Conservation (phyloP, 495 filamentous ascomycete genomes). For the Hyaloscypha hepaticicola region DNA sequence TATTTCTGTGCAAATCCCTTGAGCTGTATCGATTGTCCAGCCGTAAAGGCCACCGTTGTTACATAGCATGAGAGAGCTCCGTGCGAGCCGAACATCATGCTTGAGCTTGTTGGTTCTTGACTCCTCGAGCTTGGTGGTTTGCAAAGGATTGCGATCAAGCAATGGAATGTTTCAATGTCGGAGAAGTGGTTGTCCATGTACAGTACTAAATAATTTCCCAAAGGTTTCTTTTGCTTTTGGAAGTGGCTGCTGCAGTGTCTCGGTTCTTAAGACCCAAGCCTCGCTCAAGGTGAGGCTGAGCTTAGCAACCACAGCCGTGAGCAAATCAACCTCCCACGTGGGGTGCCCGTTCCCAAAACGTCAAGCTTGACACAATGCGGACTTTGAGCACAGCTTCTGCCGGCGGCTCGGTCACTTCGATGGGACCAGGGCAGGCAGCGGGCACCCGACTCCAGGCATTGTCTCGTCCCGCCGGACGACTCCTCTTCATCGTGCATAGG, state of each 20-base stretch:
- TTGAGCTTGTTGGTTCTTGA: neutral
- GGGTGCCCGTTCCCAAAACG: neutral
- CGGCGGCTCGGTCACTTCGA: neutral
- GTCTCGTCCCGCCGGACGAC: neutral
- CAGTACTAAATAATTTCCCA: neutral
- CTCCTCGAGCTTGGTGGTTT: neutral
- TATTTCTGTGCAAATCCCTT: too few relatives aligned
- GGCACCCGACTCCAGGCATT: neutral
- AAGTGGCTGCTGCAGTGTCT: neutral
- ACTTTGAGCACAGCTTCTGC: neutral
- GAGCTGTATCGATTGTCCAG: too few relatives aligned
- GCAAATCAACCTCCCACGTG: neutral
- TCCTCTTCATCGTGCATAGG: neutral
- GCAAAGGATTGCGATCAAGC: neutral
- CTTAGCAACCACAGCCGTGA: neutral
- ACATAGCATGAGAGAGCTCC: too few relatives aligned
- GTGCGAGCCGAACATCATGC: neutral
- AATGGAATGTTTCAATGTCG: neutral
- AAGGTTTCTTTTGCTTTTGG: too few relatives aligned
- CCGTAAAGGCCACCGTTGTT: too few relatives aligned
- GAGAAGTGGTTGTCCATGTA: neutral
- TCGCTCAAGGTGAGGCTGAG: neutral
- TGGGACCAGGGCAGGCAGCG: neutral
- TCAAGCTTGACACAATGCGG: neutral
- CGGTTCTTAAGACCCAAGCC: neutral